A percentile compares a stretch with the other conserved stretches of the same genome.
Conservation (phyloP, 495 filamentous ascomycete species). For the Daldinia childiae region DNA sequence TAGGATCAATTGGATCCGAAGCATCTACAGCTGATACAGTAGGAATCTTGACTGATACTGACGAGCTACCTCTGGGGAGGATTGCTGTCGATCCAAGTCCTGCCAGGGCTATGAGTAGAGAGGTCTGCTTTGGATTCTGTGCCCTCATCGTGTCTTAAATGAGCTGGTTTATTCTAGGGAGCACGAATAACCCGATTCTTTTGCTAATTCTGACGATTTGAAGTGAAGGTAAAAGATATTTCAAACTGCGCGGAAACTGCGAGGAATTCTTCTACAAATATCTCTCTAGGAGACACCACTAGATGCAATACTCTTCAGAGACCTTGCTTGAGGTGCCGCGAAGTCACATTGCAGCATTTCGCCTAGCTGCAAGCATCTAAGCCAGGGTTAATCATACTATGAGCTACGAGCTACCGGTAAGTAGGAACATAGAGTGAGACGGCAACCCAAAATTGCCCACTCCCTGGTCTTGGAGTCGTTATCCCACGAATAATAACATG, state of each 20-base stretch:
- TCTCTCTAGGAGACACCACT: background rate
- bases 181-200: background rate
- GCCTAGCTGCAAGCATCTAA: background rate
- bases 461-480: slow-evolving; percentile 5
- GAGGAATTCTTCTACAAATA: slow-evolving; percentile 17
- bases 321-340: background rate
- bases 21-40: slow-evolving; percentile 2
- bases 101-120: slow-evolving; percentile 24
- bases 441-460: slow-evolving; percentile 13
- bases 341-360: slow-evolving; percentile 15
- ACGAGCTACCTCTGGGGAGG: slow-evolving; percentile 17
- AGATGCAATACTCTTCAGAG: background rate
- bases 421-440: slow-evolving; percentile 21
- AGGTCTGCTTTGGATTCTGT: background rate
- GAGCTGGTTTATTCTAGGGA: slow-evolving; percentile 1
- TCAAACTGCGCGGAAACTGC: background rate
- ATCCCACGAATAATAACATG: slow-evolving; percentile 25
- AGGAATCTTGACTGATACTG: slow-evolving; percentile 27
- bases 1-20: slow-evolving; percentile 34
- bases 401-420: slow-evolving; percentile 8
- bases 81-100: slow-evolving; percentile 17
- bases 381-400: slow-evolving; percentile 16
- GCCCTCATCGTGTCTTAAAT: slow-evolving; percentile 12
- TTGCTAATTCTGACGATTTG: background rate
- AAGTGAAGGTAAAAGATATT: background rate